These are phyloP conservation scores for Piedraia hortae DNA, from an alignment of 2,329 filamentous ascomycete species.

Conservation along the genomic window DNA sequence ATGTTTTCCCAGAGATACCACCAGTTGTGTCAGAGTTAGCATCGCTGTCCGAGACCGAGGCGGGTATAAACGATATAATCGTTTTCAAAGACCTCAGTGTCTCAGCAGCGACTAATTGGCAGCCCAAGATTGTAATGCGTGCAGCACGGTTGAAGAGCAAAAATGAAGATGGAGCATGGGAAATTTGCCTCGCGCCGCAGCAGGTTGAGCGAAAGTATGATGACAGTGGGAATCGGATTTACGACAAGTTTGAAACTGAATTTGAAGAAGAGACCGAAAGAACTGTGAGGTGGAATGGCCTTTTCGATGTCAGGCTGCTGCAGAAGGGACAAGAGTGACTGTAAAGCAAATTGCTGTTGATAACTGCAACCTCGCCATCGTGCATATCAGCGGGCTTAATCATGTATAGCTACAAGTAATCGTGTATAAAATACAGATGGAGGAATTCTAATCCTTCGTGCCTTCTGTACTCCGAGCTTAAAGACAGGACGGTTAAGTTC, in stretches of 20 bases:
- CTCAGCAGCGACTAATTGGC: constrained; percentile 35
- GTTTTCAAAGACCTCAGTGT: constrained; percentile 38
- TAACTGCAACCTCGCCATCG: too few species aligned
- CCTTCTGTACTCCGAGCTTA: too few species aligned
- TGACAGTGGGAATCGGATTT: constrained; percentile 43
- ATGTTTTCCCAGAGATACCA: constrained; percentile 28
- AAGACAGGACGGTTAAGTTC: too few species aligned
- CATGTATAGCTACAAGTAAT: too few species aligned
- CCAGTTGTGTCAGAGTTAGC: constrained; percentile 20
- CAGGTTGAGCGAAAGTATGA: constrained; percentile 37
- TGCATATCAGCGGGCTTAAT: too few species aligned
- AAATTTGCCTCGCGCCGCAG: constrained; percentile 35
- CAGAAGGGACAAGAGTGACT: too few species aligned
- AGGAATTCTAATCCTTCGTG: too few species aligned
- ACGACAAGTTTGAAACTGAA: constrained; percentile 49
- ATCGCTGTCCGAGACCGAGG: constrained; percentile 20
- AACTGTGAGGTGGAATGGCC: constrained; percentile 30
- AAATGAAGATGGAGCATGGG: constrained; percentile 19
- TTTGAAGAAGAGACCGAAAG: constrained; percentile 23
- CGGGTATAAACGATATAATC: constrained; percentile 33
- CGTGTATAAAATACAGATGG: too few species aligned
- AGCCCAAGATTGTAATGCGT: constrained; percentile 33
- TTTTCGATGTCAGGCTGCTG: constrained; percentile 37
- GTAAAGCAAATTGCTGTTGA: too few species aligned
- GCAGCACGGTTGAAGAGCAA: constrained; percentile 36